phyloP scores from a whole-genome alignment of 208 protist genomes.

The Balamuthia mandrillaris region DNA sequence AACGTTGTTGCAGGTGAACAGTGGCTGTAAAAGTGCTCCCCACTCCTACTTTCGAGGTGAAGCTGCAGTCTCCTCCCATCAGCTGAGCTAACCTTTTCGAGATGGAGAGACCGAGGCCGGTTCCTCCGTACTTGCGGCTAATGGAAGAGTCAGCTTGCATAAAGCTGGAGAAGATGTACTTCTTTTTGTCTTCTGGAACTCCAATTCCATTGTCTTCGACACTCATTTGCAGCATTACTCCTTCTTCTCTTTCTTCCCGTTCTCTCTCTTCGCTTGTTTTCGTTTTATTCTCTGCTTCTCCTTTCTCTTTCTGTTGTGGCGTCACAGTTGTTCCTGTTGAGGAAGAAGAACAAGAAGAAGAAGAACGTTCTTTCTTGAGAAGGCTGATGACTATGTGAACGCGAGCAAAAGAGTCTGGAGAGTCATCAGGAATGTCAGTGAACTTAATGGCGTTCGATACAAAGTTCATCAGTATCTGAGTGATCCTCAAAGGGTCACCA shows the following conservation, averaged over 20 bases:
- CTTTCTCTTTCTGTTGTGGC: not conserved
- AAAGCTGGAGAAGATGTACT: not conserved
- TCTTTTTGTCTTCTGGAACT: not conserved
- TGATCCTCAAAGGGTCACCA: conserved; percentile 9
- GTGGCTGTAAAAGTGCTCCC: not conserved
- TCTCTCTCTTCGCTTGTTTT: not conserved
- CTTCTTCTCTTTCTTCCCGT: not conserved
- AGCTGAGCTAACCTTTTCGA: not conserved
- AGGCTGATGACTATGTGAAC: not conserved
- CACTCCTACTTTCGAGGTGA: not conserved
- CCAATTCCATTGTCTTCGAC: conserved; percentile 5
- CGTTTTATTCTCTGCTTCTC: not conserved
- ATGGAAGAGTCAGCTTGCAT: conserved; percentile 24
- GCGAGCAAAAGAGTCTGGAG: no score
- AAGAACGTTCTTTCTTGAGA: not conserved
- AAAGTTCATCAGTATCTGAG: conserved; percentile 9
- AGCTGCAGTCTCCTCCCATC: conserved; percentile 26
- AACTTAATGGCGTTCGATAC: conserved; percentile 1
- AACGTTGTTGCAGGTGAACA: not conserved
- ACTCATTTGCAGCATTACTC: not conserved
- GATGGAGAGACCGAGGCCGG: conserved; percentile 6
- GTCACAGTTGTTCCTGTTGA: no score
- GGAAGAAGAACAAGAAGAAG: not conserved
- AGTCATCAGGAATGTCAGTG: no score
- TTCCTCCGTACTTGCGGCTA: not conserved